Conservation (phyloP, 1,284 basidiomycete genomes). For the Apiotrichum akiyoshidainum region DNA sequence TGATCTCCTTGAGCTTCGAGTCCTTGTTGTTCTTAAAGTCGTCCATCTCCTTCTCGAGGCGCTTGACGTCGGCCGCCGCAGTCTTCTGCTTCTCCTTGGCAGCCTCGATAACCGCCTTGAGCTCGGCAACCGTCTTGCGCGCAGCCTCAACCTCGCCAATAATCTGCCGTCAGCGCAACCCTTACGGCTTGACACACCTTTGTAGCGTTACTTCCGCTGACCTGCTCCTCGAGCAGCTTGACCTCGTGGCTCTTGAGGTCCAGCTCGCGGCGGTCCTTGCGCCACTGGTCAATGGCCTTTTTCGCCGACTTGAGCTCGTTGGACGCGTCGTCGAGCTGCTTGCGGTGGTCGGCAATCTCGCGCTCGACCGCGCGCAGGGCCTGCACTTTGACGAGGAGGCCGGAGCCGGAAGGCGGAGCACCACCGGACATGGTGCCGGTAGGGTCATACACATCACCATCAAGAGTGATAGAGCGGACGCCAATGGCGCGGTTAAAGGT, state of each 20-base stretch:
- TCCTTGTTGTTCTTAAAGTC: slow-evolving; percentile 99
- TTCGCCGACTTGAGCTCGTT: slow-evolving; percentile 59
- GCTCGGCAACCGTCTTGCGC: slow-evolving; percentile 64
- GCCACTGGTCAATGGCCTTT: slow-evolving; percentile 67
- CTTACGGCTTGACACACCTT: slow-evolving; percentile 57
- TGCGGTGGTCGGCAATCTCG: slow-evolving; percentile 60
- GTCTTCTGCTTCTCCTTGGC: slow-evolving; percentile 73
- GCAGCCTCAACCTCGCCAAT: slow-evolving; percentile 73
- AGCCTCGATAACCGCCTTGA: slow-evolving; percentile 63
- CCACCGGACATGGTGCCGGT: slow-evolving; percentile 92
- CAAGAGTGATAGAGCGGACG: slow-evolving; percentile 83
- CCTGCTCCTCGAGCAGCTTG: slow-evolving; percentile 74
- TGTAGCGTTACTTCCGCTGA: slow-evolving; percentile 83
- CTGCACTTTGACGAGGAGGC: slow-evolving; percentile 80
- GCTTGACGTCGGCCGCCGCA: slow-evolving; percentile 74
- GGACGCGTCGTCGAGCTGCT: slow-evolving; percentile 59
- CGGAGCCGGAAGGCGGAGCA: slow-evolving; percentile 71
- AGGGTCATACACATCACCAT: slow-evolving; percentile 96
- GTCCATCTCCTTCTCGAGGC: slow-evolving; percentile 91
- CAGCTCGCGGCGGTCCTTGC: slow-evolving; percentile 64
- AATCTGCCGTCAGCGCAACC: slow-evolving; percentile 56
- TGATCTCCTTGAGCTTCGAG: slow-evolving; percentile 90
- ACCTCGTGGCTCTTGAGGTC: slow-evolving; percentile 90
- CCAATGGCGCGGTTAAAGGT: slow-evolving; percentile 75
- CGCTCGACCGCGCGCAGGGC: slow-evolving; percentile 65